A percentile compares a stretch with the other conserved stretches of the same genome.
Evolutionary conservation across 164 flowering plant genomes (phyloP).

Genomic region (Brasenia schreberi): DNA sequence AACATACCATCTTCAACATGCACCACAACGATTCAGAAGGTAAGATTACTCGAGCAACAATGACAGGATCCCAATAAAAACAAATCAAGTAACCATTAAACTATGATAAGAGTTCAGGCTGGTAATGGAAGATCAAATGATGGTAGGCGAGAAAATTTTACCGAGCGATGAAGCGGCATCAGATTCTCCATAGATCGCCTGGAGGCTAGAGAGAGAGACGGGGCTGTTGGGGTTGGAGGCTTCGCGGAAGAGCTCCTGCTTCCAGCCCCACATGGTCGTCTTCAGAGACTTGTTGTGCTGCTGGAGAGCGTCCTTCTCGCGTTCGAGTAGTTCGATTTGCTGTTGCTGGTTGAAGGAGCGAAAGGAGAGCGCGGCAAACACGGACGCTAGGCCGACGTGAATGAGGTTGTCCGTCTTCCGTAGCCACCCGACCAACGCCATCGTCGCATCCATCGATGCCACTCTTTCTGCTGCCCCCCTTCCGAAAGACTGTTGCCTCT

Average conservation of each 20-base stretch:
- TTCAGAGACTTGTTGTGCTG: slow-evolving; percentile 50
- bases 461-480: no score
- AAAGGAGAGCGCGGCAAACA: slow-evolving; percentile 25
- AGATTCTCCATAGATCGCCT: slow-evolving; percentile 50
- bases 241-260: slow-evolving; percentile 60
- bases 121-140: no score
- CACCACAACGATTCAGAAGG: no score
- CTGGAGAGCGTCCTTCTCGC: slow-evolving; percentile 38
- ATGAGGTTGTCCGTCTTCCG: slow-evolving; percentile 11
- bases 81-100: no score
- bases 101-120: no score
- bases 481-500: no score
- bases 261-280: slow-evolving; percentile 67
- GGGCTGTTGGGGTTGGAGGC: slow-evolving; percentile 21
- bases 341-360: slow-evolving; percentile 50
- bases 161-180: background rate
- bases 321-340: slow-evolving; percentile 38
- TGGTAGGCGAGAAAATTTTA: no score
- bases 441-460: slow-evolving; percentile 1
- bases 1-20: no score
- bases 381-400: slow-evolving; percentile 23
- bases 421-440: background rate
- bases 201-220: slow-evolving; percentile 38
- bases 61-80: no score
- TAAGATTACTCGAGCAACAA: no score